Evolutionary conservation across 345 rosid genomes (phyloP).

Genomic region (Eucalyptus brandiana): DNA sequence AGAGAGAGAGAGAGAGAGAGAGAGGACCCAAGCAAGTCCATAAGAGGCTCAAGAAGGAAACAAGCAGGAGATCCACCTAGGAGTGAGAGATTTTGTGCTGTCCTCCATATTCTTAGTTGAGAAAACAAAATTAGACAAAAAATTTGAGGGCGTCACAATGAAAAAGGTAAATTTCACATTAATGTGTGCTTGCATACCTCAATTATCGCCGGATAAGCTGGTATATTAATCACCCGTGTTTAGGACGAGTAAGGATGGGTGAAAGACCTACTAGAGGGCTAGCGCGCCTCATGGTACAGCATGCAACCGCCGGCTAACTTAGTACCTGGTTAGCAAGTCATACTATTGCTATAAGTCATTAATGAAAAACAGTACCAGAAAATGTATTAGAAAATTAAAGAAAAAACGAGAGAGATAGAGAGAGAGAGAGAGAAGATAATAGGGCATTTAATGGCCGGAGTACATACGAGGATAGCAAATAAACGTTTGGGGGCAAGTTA

Average conservation of each 20-base stretch:
- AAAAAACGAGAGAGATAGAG: background rate
- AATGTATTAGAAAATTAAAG: background rate
- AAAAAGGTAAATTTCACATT: fast-evolving
- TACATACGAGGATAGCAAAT: background rate
- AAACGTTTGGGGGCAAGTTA: background rate
- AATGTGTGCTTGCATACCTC: too few species aligned
- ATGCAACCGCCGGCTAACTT: too few species aligned
- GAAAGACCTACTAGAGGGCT: too few species aligned
- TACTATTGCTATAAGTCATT: background rate
- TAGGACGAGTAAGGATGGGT: too few species aligned
- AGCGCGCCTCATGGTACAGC: too few species aligned
- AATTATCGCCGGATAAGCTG: fast-evolving
- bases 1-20: background rate
- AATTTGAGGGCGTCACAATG: fast-evolving
- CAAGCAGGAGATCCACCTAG: fast-evolving
- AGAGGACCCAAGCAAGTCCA: background rate
- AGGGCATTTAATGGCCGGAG: background rate
- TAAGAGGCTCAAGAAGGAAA: too few species aligned
- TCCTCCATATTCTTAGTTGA: fast-evolving
- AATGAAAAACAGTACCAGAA: background rate
- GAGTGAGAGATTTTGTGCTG: fast-evolving
- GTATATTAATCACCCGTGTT: fast-evolving
- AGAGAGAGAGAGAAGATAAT: background rate
- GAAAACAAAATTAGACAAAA: fast-evolving
- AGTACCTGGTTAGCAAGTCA: too few species aligned